Percentiles rank a stretch among this genome's conserved stretches.
Evolutionary conservation across 2,329 filamentous ascomycete species (phyloP).

Genomic region (Metarhizium sp.): DNA sequence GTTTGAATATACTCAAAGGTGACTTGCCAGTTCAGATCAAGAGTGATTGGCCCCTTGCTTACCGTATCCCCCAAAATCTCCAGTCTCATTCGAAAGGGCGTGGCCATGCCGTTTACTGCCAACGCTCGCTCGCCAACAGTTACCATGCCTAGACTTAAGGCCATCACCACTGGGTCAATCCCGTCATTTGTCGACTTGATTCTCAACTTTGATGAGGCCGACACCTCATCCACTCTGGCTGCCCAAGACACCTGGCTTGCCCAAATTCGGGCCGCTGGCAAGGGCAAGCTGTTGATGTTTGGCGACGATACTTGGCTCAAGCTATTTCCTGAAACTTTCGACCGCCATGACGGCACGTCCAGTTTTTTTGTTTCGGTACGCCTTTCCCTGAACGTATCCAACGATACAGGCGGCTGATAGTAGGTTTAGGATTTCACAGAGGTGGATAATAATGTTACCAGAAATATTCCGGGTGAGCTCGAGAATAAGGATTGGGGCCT

Average conservation of each 20-base stretch:
- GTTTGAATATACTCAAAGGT: slow-evolving; percentile 86
- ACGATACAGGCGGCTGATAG: background rate
- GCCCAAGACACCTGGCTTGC: slow-evolving; percentile 93
- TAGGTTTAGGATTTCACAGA: slow-evolving; percentile 77
- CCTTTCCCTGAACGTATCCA: slow-evolving; percentile 13
- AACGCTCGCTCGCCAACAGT: slow-evolving; percentile 95
- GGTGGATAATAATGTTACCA: slow-evolving; percentile 94
- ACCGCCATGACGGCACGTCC: slow-evolving; percentile 80
- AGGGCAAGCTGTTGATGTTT: slow-evolving; percentile 81
- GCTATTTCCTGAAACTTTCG: slow-evolving; percentile 83
- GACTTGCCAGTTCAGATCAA: slow-evolving; percentile 13
- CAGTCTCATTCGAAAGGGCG: slow-evolving; percentile 75
- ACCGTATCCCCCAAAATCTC: slow-evolving; percentile 4
- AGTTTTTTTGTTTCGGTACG: slow-evolving; percentile 96
- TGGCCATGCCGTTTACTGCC: slow-evolving; percentile 86
- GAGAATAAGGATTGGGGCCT: slow-evolving; percentile 75
- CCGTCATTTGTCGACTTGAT: slow-evolving; percentile 96
- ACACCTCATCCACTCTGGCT: slow-evolving; percentile 79
- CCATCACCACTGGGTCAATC: slow-evolving; percentile 95
- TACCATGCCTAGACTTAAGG: slow-evolving; percentile 96
- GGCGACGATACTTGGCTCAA: slow-evolving; percentile 98
- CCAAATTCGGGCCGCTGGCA: slow-evolving; percentile 68
- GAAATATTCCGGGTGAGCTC: slow-evolving; percentile 74
- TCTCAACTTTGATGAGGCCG: slow-evolving; percentile 89
- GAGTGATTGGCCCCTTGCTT: background rate